phyloP scores from a whole-genome alignment of 257 asterid species.

The Jasminum sambac region DNA sequence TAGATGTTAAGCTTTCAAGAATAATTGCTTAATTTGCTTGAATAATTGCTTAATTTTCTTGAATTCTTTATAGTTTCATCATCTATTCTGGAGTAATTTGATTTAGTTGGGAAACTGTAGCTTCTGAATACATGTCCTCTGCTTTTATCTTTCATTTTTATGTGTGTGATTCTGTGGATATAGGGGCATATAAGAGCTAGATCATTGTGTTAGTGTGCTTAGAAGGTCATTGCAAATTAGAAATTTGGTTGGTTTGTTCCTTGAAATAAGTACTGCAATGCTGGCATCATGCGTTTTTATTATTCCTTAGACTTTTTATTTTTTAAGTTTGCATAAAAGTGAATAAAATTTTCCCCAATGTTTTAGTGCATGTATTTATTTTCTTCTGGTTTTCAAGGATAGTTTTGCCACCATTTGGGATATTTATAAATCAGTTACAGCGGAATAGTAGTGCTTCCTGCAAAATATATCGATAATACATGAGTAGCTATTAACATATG shows the following conservation, averaged over 20 bases:
- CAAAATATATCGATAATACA: too few relatives aligned
- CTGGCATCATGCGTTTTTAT: neutral
- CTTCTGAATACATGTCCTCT: neutral
- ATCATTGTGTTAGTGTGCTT: neutral
- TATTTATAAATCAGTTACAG: too few relatives aligned
- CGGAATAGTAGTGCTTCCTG: too few relatives aligned
- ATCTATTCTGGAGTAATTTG: neutral
- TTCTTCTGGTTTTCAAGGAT: neutral
- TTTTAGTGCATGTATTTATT: neutral
- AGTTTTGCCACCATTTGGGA: neutral
- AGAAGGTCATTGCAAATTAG: neutral
- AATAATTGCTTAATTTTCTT: too few relatives aligned
- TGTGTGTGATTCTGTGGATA: too few relatives aligned
- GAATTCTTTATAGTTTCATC: neutral
- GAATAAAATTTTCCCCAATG: neutral
- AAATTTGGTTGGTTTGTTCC: neutral
- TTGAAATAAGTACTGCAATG: neutral
- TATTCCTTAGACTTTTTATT: neutral
- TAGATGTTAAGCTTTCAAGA: neutral
- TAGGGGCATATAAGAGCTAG: too few relatives aligned
- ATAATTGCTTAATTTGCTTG: neutral
- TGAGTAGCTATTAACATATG: too few relatives aligned
- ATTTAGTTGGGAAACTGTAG: neutral
- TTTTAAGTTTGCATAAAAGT: neutral
- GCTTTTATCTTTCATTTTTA: too few relatives aligned